phyloP scores from a whole-genome alignment of 129 eudicot genomes.

The Deinandra increscens region DNA sequence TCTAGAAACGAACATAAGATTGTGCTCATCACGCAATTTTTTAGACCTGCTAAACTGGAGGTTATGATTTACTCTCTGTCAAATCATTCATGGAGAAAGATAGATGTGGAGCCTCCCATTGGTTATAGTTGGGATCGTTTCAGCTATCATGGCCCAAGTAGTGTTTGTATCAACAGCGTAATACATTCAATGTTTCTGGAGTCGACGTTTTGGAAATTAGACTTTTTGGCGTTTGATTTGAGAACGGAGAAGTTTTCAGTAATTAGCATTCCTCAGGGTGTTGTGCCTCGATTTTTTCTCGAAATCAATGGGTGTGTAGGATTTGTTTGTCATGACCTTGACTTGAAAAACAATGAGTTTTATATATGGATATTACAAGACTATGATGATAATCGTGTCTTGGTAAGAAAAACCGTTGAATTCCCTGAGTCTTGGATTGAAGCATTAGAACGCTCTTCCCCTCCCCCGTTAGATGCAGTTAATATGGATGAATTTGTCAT shows the following conservation, averaged over 20 bases:
- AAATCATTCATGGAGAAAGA: constrained; percentile 3
- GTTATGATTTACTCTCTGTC: no score
- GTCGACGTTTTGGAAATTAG: no score
- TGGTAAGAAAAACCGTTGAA: no score
- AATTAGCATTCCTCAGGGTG: neutral
- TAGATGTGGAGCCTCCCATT: neutral
- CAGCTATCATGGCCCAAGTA: neutral
- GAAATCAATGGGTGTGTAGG: no score
- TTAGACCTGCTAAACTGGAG: neutral
- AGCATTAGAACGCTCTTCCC: neutral
- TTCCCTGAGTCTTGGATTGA: neutral
- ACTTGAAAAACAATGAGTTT: no score
- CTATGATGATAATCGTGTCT: no score
- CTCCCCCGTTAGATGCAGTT: neutral
- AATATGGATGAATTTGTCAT: neutral
- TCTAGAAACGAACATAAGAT: neutral
- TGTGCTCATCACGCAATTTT: neutral
- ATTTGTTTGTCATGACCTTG: no score
- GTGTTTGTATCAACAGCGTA: constrained; percentile 15
- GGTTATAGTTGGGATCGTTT: constrained; percentile 10
- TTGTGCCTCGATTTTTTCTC: no score
- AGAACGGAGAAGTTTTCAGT: constrained; percentile 7
- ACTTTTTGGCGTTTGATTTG: constrained; percentile 22
- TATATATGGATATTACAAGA: no score
- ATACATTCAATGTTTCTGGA: neutral